Percentiles rank a stretch among this genome's conserved stretches.
These are phyloP conservation scores for Suillus subalutaceus DNA, from an alignment of 768 basidiomycete genomes.

Conservation along the genomic window DNA sequence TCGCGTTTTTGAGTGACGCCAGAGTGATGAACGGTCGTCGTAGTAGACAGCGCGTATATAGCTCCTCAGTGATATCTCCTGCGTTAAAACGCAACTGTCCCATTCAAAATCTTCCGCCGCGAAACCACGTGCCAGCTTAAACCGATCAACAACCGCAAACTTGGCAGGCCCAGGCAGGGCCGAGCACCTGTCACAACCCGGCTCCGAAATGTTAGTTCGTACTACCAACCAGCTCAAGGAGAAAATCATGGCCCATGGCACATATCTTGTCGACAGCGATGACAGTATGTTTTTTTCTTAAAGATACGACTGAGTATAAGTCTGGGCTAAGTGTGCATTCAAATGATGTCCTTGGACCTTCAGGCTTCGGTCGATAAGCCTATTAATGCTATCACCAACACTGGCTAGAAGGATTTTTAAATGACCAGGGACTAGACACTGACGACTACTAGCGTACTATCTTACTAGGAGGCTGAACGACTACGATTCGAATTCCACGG, in stretches of 20 bases:
- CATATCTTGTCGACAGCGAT: not conserved
- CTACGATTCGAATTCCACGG: not conserved
- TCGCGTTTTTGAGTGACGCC: constrained; percentile 1
- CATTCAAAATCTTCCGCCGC: constrained; percentile 1
- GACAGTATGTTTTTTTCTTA: not conserved
- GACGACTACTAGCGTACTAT: not conserved
- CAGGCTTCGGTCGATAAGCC: not conserved
- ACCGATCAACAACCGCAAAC: constrained; percentile 5
- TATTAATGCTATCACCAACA: not conserved
- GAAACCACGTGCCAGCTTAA: not conserved
- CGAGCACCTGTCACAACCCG: not conserved
- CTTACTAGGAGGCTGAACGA: not conserved
- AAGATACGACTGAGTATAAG: not conserved
- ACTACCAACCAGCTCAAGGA: not conserved
- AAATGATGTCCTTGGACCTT: not conserved
- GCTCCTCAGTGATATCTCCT: not conserved
- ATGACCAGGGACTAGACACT: not conserved
- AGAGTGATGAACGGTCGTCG: constrained; percentile 5
- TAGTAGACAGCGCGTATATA: not conserved
- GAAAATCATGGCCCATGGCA: not conserved
- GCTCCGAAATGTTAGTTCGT: not conserved
- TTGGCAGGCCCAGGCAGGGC: not conserved
- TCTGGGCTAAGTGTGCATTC: not conserved
- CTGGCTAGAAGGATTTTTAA: not conserved
- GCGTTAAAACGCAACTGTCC: not conserved